Evolutionary conservation across 1,139 yeast species (phyloP).

Genomic region (Pichia sp.): DNA sequence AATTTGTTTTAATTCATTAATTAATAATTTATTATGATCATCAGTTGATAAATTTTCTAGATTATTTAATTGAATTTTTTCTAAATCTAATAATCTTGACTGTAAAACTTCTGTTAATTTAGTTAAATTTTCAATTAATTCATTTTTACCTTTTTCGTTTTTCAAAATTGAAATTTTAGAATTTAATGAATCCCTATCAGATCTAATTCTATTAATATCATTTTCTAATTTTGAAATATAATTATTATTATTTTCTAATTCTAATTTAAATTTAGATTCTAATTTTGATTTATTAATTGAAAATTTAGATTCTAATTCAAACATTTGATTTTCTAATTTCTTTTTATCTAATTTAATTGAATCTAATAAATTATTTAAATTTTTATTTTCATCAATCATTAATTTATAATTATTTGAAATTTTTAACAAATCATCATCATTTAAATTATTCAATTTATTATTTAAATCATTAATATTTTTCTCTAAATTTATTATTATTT

Average conservation of each 20-base stretch:
- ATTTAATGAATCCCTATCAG: conserved; percentile 74
- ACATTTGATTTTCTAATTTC: conserved; percentile 32
- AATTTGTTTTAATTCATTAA: conserved; percentile 71
- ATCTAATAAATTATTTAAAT: conserved; percentile 26
- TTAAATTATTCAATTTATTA: conserved; percentile 33
- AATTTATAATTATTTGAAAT: conserved; percentile 30
- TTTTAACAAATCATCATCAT: conserved; percentile 34
- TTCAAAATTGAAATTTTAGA: conserved; percentile 60
- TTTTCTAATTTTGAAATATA: conserved; percentile 50
- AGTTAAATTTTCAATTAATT: conserved; percentile 39
- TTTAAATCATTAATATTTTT: conserved; percentile 28
- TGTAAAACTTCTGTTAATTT: conserved; percentile 39
- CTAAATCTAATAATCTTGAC: conserved; percentile 39
- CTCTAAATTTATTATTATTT: conserved; percentile 22
- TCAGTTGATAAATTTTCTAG: conserved; percentile 34
- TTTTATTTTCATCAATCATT: conserved; percentile 31
- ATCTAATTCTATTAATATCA: conserved; percentile 74
- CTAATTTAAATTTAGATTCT: conserved; percentile 35
- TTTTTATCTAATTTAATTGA: conserved; percentile 17
- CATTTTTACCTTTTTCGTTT: conserved; percentile 41
- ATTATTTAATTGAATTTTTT: conserved; percentile 27
- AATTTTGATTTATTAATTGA: conserved; percentile 33
- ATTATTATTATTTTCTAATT: conserved; percentile 19
- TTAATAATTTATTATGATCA: conserved; percentile 48
- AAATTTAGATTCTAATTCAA: conserved; percentile 34